Percentiles rank a stretch among this genome's conserved stretches.
phyloP scores from a whole-genome alignment of 495 filamentous ascomycete genomes.

The Neurospora sublineolata region DNA sequence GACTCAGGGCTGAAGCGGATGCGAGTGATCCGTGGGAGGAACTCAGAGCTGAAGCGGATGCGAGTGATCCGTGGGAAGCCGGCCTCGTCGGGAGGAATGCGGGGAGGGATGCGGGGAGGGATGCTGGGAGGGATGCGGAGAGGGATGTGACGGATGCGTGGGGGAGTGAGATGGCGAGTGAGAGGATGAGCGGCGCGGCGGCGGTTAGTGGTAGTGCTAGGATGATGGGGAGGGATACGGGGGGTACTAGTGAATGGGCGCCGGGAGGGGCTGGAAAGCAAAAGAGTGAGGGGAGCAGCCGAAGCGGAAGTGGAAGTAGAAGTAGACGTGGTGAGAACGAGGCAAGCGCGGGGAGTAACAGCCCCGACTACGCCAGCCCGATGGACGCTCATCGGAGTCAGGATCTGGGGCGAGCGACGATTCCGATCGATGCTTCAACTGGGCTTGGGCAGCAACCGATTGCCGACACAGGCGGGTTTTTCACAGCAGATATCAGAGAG shows the following conservation, averaged over 20 bases:
- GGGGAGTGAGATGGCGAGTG: neutral
- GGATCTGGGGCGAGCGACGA: neutral
- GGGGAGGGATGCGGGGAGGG: neutral
- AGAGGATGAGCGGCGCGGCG: neutral
- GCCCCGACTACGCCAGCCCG: neutral
- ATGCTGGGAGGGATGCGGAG: neutral
- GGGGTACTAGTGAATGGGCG: rapidly evolving
- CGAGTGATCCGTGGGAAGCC: neutral
- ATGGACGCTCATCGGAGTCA: neutral
- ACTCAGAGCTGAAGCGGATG: neutral
- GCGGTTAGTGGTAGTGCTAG: neutral
- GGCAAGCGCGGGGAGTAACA: neutral
- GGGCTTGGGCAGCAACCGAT: neutral
- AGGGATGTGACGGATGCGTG: neutral
- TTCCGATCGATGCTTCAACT: neutral
- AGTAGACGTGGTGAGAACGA: too few relatives aligned
- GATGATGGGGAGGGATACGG: neutral
- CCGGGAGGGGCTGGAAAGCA: neutral
- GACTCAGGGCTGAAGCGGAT: neutral
- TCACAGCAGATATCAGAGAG: neutral
- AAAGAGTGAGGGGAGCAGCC: neutral
- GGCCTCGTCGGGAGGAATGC: neutral
- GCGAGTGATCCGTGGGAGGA: neutral
- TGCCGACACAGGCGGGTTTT: neutral
- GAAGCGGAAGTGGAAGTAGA: too few relatives aligned